These are phyloP conservation scores for Psilocybe cyanescens DNA, from an alignment of 768 basidiomycete genomes.

Conservation along the genomic window DNA sequence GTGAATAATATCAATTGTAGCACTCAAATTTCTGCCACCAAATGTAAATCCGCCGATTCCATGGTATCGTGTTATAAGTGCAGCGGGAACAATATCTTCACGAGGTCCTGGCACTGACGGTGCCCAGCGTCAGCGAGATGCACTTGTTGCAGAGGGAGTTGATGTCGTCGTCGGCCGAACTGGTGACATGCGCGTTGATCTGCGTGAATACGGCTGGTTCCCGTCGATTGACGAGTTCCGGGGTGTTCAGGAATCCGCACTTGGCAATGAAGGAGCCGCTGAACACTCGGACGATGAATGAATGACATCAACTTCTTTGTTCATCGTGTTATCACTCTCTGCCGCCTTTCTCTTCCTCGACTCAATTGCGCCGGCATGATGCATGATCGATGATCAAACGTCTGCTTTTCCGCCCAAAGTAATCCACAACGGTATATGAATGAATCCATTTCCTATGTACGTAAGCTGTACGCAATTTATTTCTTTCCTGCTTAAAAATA, in stretches of 20 bases:
- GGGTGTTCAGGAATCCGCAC: conserved; percentile 3
- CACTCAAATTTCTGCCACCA: conserved; percentile 75
- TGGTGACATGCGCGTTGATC: conserved; percentile 62
- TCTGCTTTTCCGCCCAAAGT: background rate
- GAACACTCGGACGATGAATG: conserved; percentile 10
- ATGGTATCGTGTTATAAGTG: conserved; percentile 79
- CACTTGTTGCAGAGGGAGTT: conserved; percentile 81
- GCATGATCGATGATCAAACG: background rate
- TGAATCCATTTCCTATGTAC: background rate
- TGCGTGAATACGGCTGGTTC: conserved; percentile 70
- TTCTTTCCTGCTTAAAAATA: background rate
- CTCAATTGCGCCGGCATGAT: too few species aligned
- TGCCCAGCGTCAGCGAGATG: conserved; percentile 75
- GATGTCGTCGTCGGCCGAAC: conserved; percentile 63
- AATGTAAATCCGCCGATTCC: conserved; percentile 69
- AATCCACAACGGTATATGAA: background rate
- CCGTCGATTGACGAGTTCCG: conserved; percentile 35
- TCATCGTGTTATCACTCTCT: background rate
- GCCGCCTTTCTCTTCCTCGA: background rate
- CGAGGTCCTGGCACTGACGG: conserved; percentile 84
- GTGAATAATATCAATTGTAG: conserved; percentile 36
- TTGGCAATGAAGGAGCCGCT: background rate
- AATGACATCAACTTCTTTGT: background rate
- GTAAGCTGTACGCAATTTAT: background rate
- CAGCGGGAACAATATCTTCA: conserved; percentile 77